A percentile compares a stretch with the other conserved stretches of the same genome.
Conservation (phyloP, 2,329 filamentous ascomycete genomes). For the Colletotrichum incanum region DNA sequence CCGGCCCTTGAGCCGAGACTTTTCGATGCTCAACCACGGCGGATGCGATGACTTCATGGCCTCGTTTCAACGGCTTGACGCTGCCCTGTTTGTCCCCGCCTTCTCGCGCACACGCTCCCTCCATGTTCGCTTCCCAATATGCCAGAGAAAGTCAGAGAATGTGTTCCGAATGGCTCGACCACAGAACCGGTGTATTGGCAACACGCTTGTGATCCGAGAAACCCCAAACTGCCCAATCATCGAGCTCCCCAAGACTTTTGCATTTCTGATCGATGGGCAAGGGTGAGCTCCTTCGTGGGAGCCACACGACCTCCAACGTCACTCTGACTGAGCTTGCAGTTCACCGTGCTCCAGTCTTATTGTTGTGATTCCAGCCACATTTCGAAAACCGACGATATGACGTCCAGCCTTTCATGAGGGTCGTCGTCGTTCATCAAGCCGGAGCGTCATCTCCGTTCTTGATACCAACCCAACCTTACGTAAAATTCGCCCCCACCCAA, state of each 20-base stretch:
- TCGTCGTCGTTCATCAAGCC: slow-evolving; percentile 11
- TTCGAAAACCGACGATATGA: slow-evolving; percentile 16
- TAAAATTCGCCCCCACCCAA: neutral
- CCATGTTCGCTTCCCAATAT: neutral
- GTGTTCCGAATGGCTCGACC: slow-evolving; percentile 16
- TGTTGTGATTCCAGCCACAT: slow-evolving; percentile 28
- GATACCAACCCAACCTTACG: slow-evolving; percentile 24
- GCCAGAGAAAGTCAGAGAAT: slow-evolving; percentile 13
- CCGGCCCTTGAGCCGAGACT: slow-evolving; percentile 24
- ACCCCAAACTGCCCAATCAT: slow-evolving; percentile 27
- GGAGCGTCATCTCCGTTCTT: slow-evolving; percentile 31
- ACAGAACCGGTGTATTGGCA: slow-evolving; percentile 23
- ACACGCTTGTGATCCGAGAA: slow-evolving; percentile 4
- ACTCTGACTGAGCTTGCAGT: slow-evolving; percentile 27
- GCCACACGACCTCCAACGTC: slow-evolving; percentile 39
- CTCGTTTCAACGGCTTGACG: slow-evolving; percentile 35
- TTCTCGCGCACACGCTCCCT: neutral
- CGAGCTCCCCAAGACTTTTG: slow-evolving; percentile 17
- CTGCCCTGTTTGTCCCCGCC: slow-evolving; percentile 31
- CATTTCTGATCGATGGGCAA: slow-evolving; percentile 13
- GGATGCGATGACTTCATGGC: slow-evolving; percentile 40
- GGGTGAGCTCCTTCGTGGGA: slow-evolving; percentile 37
- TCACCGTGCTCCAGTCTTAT: slow-evolving; percentile 7
- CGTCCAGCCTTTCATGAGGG: slow-evolving; percentile 1
- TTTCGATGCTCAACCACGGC: slow-evolving; percentile 23